Base-by-base conservation (phyloP, 208 protist genomes). In the Tritrichomonas foetus region DNA sequence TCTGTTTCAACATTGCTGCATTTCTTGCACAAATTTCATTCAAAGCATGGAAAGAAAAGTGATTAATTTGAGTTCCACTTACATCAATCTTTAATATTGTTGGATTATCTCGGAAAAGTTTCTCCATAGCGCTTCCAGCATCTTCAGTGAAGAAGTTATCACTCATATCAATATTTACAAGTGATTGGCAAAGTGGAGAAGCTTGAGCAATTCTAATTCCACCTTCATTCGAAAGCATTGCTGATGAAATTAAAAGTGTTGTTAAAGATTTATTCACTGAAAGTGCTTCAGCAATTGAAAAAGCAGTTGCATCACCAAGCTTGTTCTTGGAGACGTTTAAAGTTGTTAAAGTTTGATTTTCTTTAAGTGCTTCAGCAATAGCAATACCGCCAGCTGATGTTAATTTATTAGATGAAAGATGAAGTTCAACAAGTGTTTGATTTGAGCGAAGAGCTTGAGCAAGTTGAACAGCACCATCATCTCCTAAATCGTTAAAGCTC, bases 81-180 rank as follows among this genome's bases (percentile, higher is more conserved):
- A 89, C 47, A 89, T 89, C 44, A 47, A 89, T 89, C 30, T 89
- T 89, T 1, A 89, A n/a, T 20, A 89, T 89, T 53, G 78, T 89
- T 61, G 14, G 14, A 47, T 89, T 89, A 16, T 89, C 47, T 33
- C 78, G 25, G 47, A 89, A 89, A 20, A 47, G 33, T 50, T 89
- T 57, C 30, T 89, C 78, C 47, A 89, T 57, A 33, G 78, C 47
- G 39, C 16, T 53, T 16, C 78, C 78, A 9, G 78, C 41, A 50
- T 89, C 47, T 89, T 89, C 78, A 16, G 78, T 89, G 30, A 89
- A 89, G 20, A 89, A 89, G 47, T 89, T 89, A 39, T 89, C 78
- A 16, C 47, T 57, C 47, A 89, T 89, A 39, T 89, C 78, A 9
- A 89, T 16, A 39, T 13, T 53, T 36, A 57, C 57, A 9, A 89